Percentiles rank a stretch among this genome's conserved stretches.
These are phyloP conservation scores for Botrytis porri DNA, from an alignment of 2,329 filamentous ascomycete species.

Conservation along the genomic window DNA sequence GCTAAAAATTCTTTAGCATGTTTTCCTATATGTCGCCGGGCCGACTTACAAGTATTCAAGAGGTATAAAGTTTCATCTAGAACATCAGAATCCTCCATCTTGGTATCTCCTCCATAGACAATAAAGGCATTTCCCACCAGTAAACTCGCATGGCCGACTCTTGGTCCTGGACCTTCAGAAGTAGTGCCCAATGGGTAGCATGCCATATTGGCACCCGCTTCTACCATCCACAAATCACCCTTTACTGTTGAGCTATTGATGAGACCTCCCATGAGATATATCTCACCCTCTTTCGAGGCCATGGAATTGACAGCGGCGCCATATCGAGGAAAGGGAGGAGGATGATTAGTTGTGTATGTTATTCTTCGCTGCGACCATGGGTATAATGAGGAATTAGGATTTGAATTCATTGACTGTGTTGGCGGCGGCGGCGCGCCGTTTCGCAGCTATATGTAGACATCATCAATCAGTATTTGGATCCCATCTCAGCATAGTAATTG, in stretches of 20 bases:
- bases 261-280: slow-evolving; percentile 96
- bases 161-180: slow-evolving; percentile 87
- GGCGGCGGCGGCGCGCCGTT: slow-evolving; percentile 46
- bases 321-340: slow-evolving; percentile 92
- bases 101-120: slow-evolving; percentile 97
- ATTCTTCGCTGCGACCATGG: slow-evolving; percentile 92
- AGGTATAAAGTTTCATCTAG: slow-evolving; percentile 95
- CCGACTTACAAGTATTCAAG: slow-evolving; percentile 85
- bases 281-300: slow-evolving; percentile 92
- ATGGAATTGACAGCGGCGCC: slow-evolving; percentile 91
- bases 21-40: background rate
- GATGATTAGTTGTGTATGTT: slow-evolving; percentile 77
- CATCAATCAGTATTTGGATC: slow-evolving; percentile 17
- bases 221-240: slow-evolving; percentile 96
- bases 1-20: slow-evolving; percentile 51
- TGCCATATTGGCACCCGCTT: slow-evolving; percentile 80
- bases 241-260: slow-evolving; percentile 95
- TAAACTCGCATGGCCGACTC: slow-evolving; percentile 90
- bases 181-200: slow-evolving; percentile 92
- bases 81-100: slow-evolving; percentile 87
- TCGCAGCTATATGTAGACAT: slow-evolving; percentile 46
- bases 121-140: slow-evolving; percentile 98
- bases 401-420: slow-evolving; percentile 40
- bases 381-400: slow-evolving; percentile 78
- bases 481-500: slow-evolving; percentile 7